phyloP scores from a whole-genome alignment of 1,139 yeast species.

The Candida buenavistaensis region DNA sequence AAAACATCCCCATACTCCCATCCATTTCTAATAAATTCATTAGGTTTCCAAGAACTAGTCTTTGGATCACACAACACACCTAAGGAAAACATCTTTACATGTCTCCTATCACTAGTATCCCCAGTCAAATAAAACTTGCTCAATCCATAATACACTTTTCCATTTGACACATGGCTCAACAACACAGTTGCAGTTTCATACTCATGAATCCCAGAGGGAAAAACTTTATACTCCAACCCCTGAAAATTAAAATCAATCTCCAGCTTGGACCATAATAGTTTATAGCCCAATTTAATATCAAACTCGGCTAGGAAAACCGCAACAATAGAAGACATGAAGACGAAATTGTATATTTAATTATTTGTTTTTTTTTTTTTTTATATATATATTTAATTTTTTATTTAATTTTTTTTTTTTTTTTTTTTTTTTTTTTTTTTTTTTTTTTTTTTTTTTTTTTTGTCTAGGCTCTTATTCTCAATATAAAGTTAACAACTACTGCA shows the following conservation, averaged over 20 bases:
- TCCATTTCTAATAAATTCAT: conserved; percentile 50
- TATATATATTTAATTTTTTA: too few relatives aligned
- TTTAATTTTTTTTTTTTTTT: not conserved
- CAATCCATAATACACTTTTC: conserved; percentile 37
- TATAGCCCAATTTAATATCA: conserved; percentile 63
- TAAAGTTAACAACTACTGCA: conserved; percentile 90
- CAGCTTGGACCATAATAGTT: conserved; percentile 52
- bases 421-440: not conserved
- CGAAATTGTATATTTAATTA: too few relatives aligned
- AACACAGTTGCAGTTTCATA: conserved; percentile 46
- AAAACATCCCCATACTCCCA: conserved; percentile 58
- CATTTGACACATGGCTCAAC: conserved; percentile 29
- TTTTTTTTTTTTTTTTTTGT: not conserved
- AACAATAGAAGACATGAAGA: conserved; percentile 29
- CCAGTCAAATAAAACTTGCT: conserved; percentile 34
- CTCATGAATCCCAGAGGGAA: conserved; percentile 87
- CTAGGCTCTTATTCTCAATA: conserved; percentile 70
- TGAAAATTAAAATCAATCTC: conserved; percentile 22
- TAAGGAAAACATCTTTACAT: conserved; percentile 62
- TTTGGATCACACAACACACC: conserved; percentile 59
- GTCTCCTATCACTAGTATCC: conserved; percentile 35
- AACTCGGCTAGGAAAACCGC: conserved; percentile 63
- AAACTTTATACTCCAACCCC: conserved; percentile 66
- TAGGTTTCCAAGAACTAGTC: conserved; percentile 49
- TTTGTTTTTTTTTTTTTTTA: conserved; percentile 2